Evolutionary conservation across 139 green algal species (phyloP), one percentile per base, ranked within the genome.

Genomic region (Medakamo hakoo): DNA sequence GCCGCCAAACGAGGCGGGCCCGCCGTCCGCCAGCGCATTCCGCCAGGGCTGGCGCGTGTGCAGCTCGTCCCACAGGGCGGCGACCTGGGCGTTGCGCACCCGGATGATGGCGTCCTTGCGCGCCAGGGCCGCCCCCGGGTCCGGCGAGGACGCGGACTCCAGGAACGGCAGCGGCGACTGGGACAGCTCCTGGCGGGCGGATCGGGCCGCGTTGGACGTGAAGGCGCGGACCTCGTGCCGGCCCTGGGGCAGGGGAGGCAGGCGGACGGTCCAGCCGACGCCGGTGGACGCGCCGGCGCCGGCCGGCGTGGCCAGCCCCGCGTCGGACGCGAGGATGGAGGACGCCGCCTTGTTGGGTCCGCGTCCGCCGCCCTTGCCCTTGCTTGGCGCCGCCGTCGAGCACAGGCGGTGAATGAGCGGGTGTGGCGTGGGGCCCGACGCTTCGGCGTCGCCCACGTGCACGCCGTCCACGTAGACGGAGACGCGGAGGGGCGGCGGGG

Each of bases 81-180:
- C 66, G 19, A 83, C 69, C 68, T 83, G 68, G 4, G 71, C 74
- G 55, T 82, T 82, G 32, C 77, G 66, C 21, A 72, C 70, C 26
- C 68, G 65, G 27, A 83, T 83, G 59, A 83, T 83, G 57, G 69
- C 73, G 27, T 83, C 77, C 58, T 83, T 83, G 21, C 77, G 62
- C 9, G 64, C 59, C 32, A 83, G 65, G 2, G 65, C 60, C 63
- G 75, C 71, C 26, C 72, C 66, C 40, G 64, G 29, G 60, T 63
- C 64, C 20, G 71, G 68, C 31, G 75, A 57, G 31, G 55, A 60
- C 0, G 48, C 27, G 4, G 60, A 63, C 65, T 83, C 77, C 1
- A 74, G 49, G 49, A 83, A 83, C n/a, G 67, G 30, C 58, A 79
- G 65, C 3, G 77, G 77, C 24, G 63, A 74, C 68, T 82, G 75